Evolutionary conservation across 2,329 filamentous ascomycete genomes (phyloP), one percentile per base, ranked within the genome.

Genomic region (Fusarium transvaalense): DNA sequence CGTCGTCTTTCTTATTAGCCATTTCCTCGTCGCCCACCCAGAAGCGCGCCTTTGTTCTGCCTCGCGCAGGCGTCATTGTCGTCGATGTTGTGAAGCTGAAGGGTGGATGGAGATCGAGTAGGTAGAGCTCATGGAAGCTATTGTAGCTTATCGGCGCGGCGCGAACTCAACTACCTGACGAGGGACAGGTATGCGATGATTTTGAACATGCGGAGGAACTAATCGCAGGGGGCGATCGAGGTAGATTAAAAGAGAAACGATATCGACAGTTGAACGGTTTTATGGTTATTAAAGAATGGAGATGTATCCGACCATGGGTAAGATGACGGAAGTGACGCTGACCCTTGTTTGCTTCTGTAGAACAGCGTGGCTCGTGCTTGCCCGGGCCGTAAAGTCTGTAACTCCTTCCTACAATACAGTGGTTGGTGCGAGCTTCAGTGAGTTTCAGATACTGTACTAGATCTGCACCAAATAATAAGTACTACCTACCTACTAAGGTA

Each of bases 1-100:
- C 86, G 75, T 89, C 87, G 75, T 88, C 82, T 77, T 88, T 89
- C 78, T 89, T 89, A 14, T 64, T 64, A 52, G 83, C 84, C 76
- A 87, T 78, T 70, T 87, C 85, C 71, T 87, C 85, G 69, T 88
- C 83, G 73, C 79, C 82, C 61, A 82, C 75, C 77, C 85, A 86
- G 55, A 84, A 76, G 61, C 80, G 76, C 47, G 76, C 74, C 56
- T 71, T 61, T 47, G 77, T 67, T 65, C 76, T 76, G 45, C 75
- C 73, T 64, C 77, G 76, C 38, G 68, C 57, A 56, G 71, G 71
- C 66, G 78, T 78, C 81, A 85, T 84, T 31, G 60, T 58, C 32
- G 58, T 60, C 32, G 42, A n/a, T 31, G 47, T 42, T 42, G 34
- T 48, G 45, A 51, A 55, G 37, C 41, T 39, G 23, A 41, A 54